These are phyloP conservation scores for Botryosphaeria agaves DNA, from an alignment of 2,329 filamentous ascomycete genomes.

Conservation along the genomic window DNA sequence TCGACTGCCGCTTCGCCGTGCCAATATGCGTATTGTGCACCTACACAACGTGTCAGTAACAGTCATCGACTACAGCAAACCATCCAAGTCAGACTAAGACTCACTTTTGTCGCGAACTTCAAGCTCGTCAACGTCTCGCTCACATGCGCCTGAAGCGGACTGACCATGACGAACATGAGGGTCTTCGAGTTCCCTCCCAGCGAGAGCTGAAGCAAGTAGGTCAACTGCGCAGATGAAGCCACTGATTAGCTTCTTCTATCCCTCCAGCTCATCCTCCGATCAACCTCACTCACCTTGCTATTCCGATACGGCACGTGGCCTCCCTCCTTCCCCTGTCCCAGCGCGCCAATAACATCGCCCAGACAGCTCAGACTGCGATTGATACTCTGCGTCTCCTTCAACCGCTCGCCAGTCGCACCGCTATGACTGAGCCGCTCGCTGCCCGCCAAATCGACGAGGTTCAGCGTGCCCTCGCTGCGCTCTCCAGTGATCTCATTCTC, in stretches of 20 bases:
- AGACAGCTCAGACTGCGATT: constrained; percentile 87
- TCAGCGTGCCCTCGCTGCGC: constrained; percentile 80
- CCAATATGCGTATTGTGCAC: constrained; percentile 86
- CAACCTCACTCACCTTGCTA: constrained; percentile 50
- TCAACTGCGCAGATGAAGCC: constrained; percentile 45
- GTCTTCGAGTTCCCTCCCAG: constrained; percentile 93
- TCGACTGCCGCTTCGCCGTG: constrained; percentile 62
- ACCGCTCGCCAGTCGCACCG: constrained; percentile 66
- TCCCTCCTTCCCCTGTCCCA: constrained; percentile 64
- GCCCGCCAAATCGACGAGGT: constrained; percentile 87
- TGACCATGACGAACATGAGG: constrained; percentile 98
- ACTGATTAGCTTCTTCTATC: constrained; percentile 1
- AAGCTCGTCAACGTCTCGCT: constrained; percentile 88
- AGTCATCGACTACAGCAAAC: not conserved
- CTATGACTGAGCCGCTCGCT: constrained; percentile 82
- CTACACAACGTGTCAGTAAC: constrained; percentile 17
- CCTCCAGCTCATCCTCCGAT: not conserved
- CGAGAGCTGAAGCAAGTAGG: constrained; percentile 86
- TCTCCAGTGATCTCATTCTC: constrained; percentile 61
- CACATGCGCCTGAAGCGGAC: constrained; percentile 75
- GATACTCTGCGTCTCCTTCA: constrained; percentile 93
- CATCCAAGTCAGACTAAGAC: not conserved
- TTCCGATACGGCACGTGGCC: constrained; percentile 87
- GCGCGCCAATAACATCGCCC: constrained; percentile 82
- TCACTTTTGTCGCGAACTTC: constrained; percentile 85